Evolutionary conservation across 805 yeast species (phyloP).

Genomic region (Wickerhamiella galacta): DNA sequence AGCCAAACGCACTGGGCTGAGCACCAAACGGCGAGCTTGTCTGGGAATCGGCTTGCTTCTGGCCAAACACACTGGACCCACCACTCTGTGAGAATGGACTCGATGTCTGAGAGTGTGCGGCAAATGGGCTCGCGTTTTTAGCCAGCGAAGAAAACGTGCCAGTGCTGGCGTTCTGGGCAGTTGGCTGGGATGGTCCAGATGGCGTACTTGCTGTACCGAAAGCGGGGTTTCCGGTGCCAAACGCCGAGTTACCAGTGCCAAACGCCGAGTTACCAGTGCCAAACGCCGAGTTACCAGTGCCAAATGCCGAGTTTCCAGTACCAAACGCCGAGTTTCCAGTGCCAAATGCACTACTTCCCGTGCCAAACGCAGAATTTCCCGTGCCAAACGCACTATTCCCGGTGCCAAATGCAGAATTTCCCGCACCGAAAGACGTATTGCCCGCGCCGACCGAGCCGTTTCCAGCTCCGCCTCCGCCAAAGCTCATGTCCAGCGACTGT

Average conservation of each 20-base stretch:
- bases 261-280: constrained; percentile 10
- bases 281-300: constrained; percentile 11
- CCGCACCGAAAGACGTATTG: constrained; percentile 9
- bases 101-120: no score
- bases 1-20: no score
- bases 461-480: no score
- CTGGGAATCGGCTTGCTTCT: no score
- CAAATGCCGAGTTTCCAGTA: constrained; percentile 7
- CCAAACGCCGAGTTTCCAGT: constrained; percentile 11
- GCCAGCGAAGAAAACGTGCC: constrained; percentile 4
- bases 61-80: no score
- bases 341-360: constrained; percentile 12
- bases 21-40: no score
- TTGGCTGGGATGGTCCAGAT: no score
- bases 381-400: constrained; percentile 8
- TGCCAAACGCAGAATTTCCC: constrained; percentile 8
- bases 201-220: constrained; percentile 16
- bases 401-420: constrained; percentile 11
- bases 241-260: constrained; percentile 13
- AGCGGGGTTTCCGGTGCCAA: constrained; percentile 13
- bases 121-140: no score
- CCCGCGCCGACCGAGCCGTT: constrained; percentile 11
- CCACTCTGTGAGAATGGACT: no score
- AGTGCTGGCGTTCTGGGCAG: neutral
- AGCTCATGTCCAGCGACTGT: no score